A percentile compares a stretch with the other conserved stretches of the same genome.
These are phyloP conservation scores for Thraustotheca clavata DNA, from an alignment of 352 stramenopile species.

Conservation along the genomic window DNA sequence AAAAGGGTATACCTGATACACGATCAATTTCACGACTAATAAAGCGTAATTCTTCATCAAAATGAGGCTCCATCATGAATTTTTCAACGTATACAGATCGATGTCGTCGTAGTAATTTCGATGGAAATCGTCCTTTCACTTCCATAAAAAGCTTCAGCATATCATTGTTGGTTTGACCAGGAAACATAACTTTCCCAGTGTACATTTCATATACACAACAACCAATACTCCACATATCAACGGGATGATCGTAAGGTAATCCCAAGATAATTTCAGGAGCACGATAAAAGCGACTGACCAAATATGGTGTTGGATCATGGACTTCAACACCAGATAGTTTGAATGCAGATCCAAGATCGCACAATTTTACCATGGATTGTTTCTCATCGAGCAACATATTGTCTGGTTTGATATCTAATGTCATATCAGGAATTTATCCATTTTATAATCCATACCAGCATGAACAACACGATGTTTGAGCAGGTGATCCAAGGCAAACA, in stretches of 20 bases:
- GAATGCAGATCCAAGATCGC: constrained; percentile 97
- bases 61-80: constrained; percentile 80
- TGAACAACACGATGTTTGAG: constrained; percentile 86
- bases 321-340: constrained; percentile 76
- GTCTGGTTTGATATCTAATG: constrained; percentile 94
- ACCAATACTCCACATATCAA: constrained; percentile 98
- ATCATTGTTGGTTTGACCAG: constrained; percentile 96
- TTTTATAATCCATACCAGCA: constrained; percentile 43
- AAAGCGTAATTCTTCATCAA: constrained; percentile 81
- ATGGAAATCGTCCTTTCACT: constrained; percentile 84
- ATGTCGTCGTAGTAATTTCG: constrained; percentile 81
- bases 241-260: constrained; percentile 88
- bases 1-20: constrained; percentile 46
- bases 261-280: constrained; percentile 92
- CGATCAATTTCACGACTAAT: constrained; percentile 72
- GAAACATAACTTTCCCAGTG: constrained; percentile 96
- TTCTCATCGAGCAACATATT: constrained; percentile 97
- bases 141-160: constrained; percentile 97
- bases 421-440: background rate
- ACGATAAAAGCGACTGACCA: constrained; percentile 99
- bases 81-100: constrained; percentile 67
- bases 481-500: constrained; percentile 72
- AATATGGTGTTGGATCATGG: constrained; percentile 94
- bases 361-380: constrained; percentile 93
- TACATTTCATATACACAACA: constrained; percentile 97